phyloP scores from a whole-genome alignment of 768 basidiomycete genomes.

The Myochromella boudieri region DNA sequence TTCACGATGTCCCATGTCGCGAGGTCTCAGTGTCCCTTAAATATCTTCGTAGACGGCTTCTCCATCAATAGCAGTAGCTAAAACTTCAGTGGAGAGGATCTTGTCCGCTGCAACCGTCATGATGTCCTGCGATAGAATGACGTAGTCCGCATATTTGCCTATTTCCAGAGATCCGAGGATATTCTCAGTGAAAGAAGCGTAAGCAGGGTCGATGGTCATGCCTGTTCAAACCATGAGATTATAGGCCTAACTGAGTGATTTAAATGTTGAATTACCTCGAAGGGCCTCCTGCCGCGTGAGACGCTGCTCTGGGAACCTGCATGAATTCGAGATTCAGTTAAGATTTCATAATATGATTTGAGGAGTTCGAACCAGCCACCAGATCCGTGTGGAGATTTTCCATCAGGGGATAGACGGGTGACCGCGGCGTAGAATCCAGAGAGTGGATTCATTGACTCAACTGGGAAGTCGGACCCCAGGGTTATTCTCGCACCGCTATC shows the following conservation, averaged over 20 bases:
- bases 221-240: too few relatives aligned
- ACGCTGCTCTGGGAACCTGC: conserved; percentile 81
- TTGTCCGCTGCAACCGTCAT: conserved; percentile 59
- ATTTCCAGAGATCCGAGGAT: conserved; percentile 71
- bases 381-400: conserved; percentile 78
- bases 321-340: not conserved
- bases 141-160: conserved; percentile 85
- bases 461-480: conserved; percentile 88
- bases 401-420: conserved; percentile 66
- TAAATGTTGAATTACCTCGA: conserved; percentile 50
- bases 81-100: conserved; percentile 67
- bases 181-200: conserved; percentile 79
- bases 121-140: conserved; percentile 82
- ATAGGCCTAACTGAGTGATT: too few relatives aligned
- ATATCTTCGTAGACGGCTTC: conserved; percentile 38
- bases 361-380: conserved; percentile 70
- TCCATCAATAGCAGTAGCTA: conserved; percentile 82
- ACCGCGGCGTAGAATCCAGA: conserved; percentile 87
- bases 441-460: conserved; percentile 85
- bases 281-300: conserved; percentile 77
- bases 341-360: not conserved
- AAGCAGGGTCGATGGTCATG: conserved; percentile 87
- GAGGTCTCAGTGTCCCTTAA: conserved; percentile 9
- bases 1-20: not conserved
- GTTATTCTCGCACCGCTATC: conserved; percentile 68